A percentile compares a stretch with the other conserved stretches of the same genome.
phyloP scores from a whole-genome alignment of 306 rosid genomes.

The Oxytropis ochrocephala region DNA sequence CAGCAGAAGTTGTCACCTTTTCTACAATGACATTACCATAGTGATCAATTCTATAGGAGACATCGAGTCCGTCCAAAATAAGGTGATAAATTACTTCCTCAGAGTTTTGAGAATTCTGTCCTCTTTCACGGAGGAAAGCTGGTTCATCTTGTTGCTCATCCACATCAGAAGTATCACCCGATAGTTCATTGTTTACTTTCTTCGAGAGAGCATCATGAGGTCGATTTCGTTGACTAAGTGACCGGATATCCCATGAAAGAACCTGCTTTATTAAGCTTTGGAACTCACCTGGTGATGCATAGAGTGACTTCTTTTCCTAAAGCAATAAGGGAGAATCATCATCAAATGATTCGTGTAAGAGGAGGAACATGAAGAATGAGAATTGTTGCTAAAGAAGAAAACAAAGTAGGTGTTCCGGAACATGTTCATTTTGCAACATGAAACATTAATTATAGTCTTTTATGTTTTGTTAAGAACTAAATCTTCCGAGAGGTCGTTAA shows the following conservation, averaged over 20 bases:
- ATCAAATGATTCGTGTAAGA: not conserved
- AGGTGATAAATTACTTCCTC: slow-evolving; percentile 54
- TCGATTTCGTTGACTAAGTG: slow-evolving; percentile 64
- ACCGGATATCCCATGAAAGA: slow-evolving; percentile 94
- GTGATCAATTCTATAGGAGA: slow-evolving; percentile 60
- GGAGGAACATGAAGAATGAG: not conserved
- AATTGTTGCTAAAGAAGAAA: not conserved
- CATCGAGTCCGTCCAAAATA: slow-evolving; percentile 65
- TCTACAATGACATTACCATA: slow-evolving; percentile 53
- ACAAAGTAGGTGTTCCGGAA: not conserved
- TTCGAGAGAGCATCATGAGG: slow-evolving; percentile 38
- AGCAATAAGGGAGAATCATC: slow-evolving; percentile 6
- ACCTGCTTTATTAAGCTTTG: slow-evolving; percentile 69
- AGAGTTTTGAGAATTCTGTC: slow-evolving; percentile 20
- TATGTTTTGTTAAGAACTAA: not conserved
- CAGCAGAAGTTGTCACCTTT: slow-evolving; percentile 34
- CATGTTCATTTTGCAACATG: not conserved
- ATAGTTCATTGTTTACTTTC: slow-evolving; percentile 24
- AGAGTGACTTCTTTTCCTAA: slow-evolving; percentile 69
- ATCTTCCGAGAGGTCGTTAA: not conserved
- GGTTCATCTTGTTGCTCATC: slow-evolving; percentile 39
- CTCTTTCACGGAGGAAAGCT: slow-evolving; percentile 20
- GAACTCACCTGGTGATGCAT: slow-evolving; percentile 65
- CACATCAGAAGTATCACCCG: slow-evolving; percentile 33
- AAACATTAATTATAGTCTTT: not conserved